A percentile compares a stretch with the other conserved stretches of the same genome.
Conservation (phyloP, 1,139 yeast species). For the Meyerozyma sp. region DNA sequence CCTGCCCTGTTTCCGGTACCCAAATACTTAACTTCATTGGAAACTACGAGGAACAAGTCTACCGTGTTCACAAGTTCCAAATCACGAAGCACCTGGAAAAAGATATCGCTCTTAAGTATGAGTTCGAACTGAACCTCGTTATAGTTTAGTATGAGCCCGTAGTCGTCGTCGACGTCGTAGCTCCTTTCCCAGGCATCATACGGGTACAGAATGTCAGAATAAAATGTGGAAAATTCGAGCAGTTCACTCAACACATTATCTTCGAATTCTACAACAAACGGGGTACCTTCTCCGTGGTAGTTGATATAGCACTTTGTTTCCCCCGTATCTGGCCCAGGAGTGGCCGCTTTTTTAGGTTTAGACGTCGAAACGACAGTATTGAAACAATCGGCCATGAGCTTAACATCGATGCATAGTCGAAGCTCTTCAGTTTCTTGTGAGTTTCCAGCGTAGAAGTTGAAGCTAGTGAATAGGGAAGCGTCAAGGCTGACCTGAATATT, state of each 20-base stretch:
- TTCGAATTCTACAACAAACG: slow-evolving; percentile 66
- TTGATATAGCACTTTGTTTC: background rate
- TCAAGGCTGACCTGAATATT: slow-evolving; percentile 34
- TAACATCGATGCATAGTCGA: slow-evolving; percentile 35
- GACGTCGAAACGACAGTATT: slow-evolving; percentile 20
- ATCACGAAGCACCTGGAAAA: slow-evolving; percentile 62
- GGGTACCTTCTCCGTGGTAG: slow-evolving; percentile 53
- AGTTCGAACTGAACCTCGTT: slow-evolving; percentile 54
- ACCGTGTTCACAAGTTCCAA: slow-evolving; percentile 60
- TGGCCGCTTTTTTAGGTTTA: slow-evolving; percentile 5
- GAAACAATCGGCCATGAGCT: slow-evolving; percentile 30
- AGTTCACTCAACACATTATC: slow-evolving; percentile 65
- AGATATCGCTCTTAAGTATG: slow-evolving; percentile 59
- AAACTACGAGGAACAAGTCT: slow-evolving; percentile 47
- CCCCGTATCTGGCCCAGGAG: background rate
- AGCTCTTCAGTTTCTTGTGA: slow-evolving; percentile 14
- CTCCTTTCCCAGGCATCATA: slow-evolving; percentile 16
- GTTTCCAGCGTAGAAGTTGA: slow-evolving; percentile 14
- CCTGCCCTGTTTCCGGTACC: slow-evolving; percentile 3
- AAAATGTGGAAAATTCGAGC: slow-evolving; percentile 63
- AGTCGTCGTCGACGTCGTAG: slow-evolving; percentile 23
- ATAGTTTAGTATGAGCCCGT: slow-evolving; percentile 37
- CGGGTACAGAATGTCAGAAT: slow-evolving; percentile 35
- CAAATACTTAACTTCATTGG: slow-evolving; percentile 13
- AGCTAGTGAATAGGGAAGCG: slow-evolving; percentile 30